Evolutionary conservation across 2,329 filamentous ascomycete species (phyloP).

Genomic region (Phaeosphaeria sp.): DNA sequence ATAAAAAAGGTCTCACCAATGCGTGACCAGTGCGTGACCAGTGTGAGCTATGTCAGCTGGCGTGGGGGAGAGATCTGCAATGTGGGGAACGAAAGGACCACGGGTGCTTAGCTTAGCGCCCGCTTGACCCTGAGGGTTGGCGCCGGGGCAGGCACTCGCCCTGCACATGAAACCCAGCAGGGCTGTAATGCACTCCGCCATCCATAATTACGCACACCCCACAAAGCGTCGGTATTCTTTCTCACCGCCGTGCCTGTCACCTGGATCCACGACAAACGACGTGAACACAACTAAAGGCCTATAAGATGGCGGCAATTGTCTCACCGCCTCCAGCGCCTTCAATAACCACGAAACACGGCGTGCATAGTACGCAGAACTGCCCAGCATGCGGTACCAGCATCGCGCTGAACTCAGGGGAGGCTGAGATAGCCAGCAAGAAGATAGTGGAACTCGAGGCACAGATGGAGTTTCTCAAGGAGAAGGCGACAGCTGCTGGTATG

Average conservation of each 20-base stretch:
- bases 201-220: constrained; percentile 1
- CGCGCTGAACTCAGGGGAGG: constrained; percentile 12
- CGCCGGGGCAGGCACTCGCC: neutral
- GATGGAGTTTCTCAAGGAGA: constrained; percentile 72
- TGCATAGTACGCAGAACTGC: constrained; percentile 33
- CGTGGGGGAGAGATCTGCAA: neutral
- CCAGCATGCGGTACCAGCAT: constrained; percentile 39
- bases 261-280: neutral
- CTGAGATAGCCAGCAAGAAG: constrained; percentile 28
- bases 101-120: neutral
- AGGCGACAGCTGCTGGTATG: constrained; percentile 68
- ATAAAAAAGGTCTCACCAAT: too few relatives aligned
- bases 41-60: too few relatives aligned
- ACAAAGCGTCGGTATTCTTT: constrained; percentile 3
- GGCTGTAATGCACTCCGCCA: neutral
- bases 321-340: constrained; percentile 25
- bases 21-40: too few relatives aligned
- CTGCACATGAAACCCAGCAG: constrained; percentile 7
- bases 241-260: neutral
- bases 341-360: constrained; percentile 24
- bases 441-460: constrained; percentile 70
- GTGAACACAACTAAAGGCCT: neutral
- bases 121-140: neutral
- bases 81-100: neutral
- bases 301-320: constrained; percentile 26